phyloP scores from a whole-genome alignment of 805 yeast species.

The Alloascoidea hylecoeti region DNA sequence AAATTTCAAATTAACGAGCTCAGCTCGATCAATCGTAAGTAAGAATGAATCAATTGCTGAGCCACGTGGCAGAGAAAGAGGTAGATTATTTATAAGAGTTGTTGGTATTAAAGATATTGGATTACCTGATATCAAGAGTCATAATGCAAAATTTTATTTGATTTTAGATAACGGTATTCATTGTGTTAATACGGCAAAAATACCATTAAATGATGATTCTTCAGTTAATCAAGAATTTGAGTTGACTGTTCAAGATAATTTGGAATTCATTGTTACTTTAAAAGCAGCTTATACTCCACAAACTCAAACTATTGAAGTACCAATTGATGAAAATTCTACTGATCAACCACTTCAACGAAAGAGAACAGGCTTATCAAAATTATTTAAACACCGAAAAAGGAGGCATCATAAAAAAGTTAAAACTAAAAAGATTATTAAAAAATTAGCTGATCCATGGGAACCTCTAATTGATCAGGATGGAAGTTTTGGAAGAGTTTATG shows the following conservation, averaged over 20 bases:
- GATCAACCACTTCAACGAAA: conserved; percentile 2
- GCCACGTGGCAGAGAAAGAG: conserved; percentile 26
- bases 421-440: no score
- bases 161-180: conserved; percentile 72
- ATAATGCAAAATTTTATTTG: conserved; percentile 31
- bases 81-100: conserved; percentile 24
- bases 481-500: conserved; percentile 54
- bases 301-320: no score
- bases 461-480: conserved; percentile 59
- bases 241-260: conserved; percentile 35
- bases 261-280: conserved; percentile 51
- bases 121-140: conserved; percentile 29
- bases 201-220: conserved; percentile 16
- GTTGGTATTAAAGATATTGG: conserved; percentile 28
- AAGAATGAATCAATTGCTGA: no score
- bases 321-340: no score
- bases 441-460: conserved; percentile 25
- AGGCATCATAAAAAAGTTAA: no score
- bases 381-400: conserved; percentile 21
- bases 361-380: conserved; percentile 16
- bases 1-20: no score
- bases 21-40: no score
- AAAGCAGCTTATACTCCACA: conserved; percentile 34
- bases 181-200: conserved; percentile 50
- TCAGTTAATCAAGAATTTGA: conserved; percentile 64